Evolutionary conservation across 257 asterid genomes (phyloP).

Genomic region (Solanum dulcamara): DNA sequence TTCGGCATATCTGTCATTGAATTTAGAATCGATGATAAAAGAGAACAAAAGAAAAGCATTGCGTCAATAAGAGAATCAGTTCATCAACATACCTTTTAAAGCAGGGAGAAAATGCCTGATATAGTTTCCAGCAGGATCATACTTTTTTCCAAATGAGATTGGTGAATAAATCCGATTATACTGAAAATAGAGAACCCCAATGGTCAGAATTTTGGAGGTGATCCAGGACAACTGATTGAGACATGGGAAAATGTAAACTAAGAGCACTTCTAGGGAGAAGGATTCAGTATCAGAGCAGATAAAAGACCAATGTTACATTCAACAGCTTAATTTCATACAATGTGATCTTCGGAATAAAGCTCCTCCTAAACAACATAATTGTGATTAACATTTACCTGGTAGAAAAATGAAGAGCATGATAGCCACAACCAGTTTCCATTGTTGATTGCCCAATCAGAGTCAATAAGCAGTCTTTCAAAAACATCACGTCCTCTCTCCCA

Average conservation of each 20-base stretch:
- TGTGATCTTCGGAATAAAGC: background rate
- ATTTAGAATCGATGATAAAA: background rate
- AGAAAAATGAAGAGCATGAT: conserved; percentile 91
- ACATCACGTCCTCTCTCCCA: conserved; percentile 98
- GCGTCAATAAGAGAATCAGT: background rate
- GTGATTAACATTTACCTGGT: conserved; percentile 50
- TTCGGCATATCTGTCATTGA: conserved; percentile 71
- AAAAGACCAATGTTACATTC: background rate
- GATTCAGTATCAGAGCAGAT: background rate
- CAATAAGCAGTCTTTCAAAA: conserved; percentile 87
- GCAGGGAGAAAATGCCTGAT: conserved; percentile 85
- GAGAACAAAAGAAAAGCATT: background rate
- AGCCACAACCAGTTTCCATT: conserved; percentile 97
- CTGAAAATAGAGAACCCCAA: conserved; percentile 20
- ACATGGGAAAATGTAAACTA: background rate
- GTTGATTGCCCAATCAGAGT: conserved; percentile 94
- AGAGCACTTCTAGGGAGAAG: background rate
- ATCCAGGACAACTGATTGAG: background rate
- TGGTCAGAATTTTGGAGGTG: background rate
- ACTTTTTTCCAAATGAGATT: conserved; percentile 80
- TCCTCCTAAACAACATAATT: background rate
- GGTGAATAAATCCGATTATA: conserved; percentile 91
- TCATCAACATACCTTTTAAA: conserved; percentile 51
- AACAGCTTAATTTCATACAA: background rate
- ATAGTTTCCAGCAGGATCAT: conserved; percentile 74